Percentiles rank a stretch among this genome's conserved stretches.
Evolutionary conservation across 2,329 filamentous ascomycete species (phyloP).

Genomic region (Fusarium verrucosum): DNA sequence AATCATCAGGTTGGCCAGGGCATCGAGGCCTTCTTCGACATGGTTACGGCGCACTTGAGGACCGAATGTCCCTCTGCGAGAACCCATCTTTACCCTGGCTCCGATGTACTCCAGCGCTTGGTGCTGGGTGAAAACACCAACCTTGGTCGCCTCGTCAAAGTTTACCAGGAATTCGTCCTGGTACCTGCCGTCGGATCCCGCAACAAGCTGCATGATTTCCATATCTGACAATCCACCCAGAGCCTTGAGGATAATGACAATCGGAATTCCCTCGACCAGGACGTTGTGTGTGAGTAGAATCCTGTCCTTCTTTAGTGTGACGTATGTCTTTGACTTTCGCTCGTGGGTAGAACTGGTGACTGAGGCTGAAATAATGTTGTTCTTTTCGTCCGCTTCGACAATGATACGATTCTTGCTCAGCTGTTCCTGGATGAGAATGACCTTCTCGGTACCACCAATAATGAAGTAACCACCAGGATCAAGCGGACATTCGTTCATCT

Average conservation of each 20-base stretch:
- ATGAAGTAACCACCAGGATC: constrained; percentile 99
- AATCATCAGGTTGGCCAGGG: constrained; percentile 90
- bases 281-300: constrained; percentile 94
- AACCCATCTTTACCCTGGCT: constrained; percentile 85
- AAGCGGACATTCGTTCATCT: constrained; percentile 93
- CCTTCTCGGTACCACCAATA: constrained; percentile 96
- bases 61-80: constrained; percentile 66
- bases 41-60: constrained; percentile 75
- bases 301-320: constrained; percentile 91
- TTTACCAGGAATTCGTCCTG: constrained; percentile 96
- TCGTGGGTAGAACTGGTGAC: constrained; percentile 98
- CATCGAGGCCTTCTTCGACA: constrained; percentile 91
- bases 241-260: constrained; percentile 91
- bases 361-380: constrained; percentile 91
- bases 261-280: constrained; percentile 90
- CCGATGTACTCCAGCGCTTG: constrained; percentile 96
- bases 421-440: constrained; percentile 98
- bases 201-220: constrained; percentile 91
- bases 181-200: constrained; percentile 85
- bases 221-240: constrained; percentile 94
- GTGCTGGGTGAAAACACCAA: constrained; percentile 89
- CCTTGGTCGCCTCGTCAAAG: constrained; percentile 89
- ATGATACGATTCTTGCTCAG: constrained; percentile 99
- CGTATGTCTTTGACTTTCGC: constrained; percentile 96
- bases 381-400: constrained; percentile 91